A percentile compares a stretch with the other conserved stretches of the same genome.
Evolutionary conservation across 331 rosid genomes (phyloP).

Genomic region (Rosa hybrid): DNA sequence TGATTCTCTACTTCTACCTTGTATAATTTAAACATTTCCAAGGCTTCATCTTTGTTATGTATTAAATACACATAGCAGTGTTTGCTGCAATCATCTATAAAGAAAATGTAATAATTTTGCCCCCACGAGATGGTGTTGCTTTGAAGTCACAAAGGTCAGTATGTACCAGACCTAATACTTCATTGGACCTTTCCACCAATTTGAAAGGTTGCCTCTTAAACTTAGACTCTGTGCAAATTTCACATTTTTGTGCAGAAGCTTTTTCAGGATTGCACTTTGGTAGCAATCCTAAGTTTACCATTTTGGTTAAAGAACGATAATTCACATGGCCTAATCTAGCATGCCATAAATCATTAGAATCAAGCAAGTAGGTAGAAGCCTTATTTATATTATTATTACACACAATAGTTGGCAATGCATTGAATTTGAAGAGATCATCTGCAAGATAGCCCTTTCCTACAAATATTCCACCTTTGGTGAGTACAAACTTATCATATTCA

Average conservation of each 20-base stretch:
- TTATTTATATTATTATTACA: not conserved
- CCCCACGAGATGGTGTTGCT: no score
- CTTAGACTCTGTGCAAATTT: not conserved
- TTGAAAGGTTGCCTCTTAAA: not conserved
- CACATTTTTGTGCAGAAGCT: not conserved
- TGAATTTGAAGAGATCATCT: not conserved
- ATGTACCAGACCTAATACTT: not conserved
- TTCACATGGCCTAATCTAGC: not conserved
- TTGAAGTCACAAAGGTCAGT: no score
- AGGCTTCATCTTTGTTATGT: no score
- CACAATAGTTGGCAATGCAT: no score
- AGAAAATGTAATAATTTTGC: no score
- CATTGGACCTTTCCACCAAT: not conserved
- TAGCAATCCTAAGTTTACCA: not conserved
- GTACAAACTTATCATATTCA: not conserved
- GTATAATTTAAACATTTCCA: no score
- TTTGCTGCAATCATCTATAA: no score
- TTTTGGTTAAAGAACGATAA: not conserved
- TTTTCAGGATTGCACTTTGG: not conserved
- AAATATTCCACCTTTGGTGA: not conserved
- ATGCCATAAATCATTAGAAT: not conserved
- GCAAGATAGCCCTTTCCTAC: slow-evolving; percentile 3
- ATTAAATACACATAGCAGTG: no score
- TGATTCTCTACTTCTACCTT: no score
- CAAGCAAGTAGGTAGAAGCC: slow-evolving; percentile 7